Evolutionary conservation across 495 filamentous ascomycete species (phyloP), one percentile per base, ranked within the genome.

Genomic region (Penicillium crystallinum): DNA sequence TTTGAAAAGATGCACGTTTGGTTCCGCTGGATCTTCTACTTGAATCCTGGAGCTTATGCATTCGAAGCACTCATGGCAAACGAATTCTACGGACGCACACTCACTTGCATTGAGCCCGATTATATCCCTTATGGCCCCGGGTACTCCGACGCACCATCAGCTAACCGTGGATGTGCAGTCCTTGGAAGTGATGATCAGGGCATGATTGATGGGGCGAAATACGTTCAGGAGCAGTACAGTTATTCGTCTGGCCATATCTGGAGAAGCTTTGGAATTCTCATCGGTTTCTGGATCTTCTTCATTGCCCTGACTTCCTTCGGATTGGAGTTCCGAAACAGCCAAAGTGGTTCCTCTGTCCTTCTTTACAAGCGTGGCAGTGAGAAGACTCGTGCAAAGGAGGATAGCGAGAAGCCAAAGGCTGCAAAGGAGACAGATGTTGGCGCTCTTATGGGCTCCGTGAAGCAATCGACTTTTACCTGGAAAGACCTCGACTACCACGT

Each of bases 21-120:
- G 87, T 89, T 89, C 58, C 80, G 89, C 17, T 96, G 91, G 92
- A 79, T 97, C 48, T 89, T 90, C 61, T 96, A 90, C 57, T 67
- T 96, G 8, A 87, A 96, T 59, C 90, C 91, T 2, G 79, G 93
- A 25, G 82, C 83, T 0, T 97, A 96, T 57, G 83, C 87, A 2
- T 97, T 95, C 57, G 91, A 97, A 67, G 77, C 86, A 0, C 69
- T 97, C 11, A 89, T 97, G 85, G 83, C 93, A 42, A 96, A 96
- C 63, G 91, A 96, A 67, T 97, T 95, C 61, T 74, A 80, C 46
- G 71, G 75, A 27, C 81, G 92, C 58, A 87, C 91, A 81, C 78
- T 89, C 50, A 84, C 90, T 44, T 90, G 91, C 58, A 88, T 91
- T 56, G 73, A 74, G 19, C 64, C 77, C 1, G 75, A 83, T 23